Evolutionary conservation across 2,329 filamentous ascomycete genomes (phyloP), one percentile per base, ranked within the genome.

Genomic region (Botrytis aclada): DNA sequence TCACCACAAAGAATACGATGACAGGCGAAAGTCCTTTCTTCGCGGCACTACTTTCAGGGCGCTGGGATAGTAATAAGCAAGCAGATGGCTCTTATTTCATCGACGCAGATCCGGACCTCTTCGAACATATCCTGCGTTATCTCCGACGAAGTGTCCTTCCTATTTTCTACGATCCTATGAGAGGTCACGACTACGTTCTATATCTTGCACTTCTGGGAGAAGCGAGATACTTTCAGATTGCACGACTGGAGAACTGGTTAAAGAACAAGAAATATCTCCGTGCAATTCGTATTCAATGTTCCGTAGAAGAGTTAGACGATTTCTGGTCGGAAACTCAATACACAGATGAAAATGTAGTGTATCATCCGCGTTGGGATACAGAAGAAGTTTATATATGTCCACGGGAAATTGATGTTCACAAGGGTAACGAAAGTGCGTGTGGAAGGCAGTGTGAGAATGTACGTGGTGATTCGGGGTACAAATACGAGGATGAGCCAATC

Each of bases 361-460:
- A 60, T 58, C 34, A 58, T 56, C 41, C 54, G 25, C 67, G 5
- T 74, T 77, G 76, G 71, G 16, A 37, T 32, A 82, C 79, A 2
- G 82, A 82, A 73, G 83, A 82, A 76, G 81, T 84, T 2, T 85
- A 84, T 74, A 79, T 85, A 14, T 81, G 80, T 63, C 80, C 81
- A 12, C 75, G 77, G 14, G 58, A 62, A 34, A 77, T 81, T 39
- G 0, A 0, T 4, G 73, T 63, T 7, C 80, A 81, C 62, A 74
- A 62, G 37, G 70, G 70, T 10, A 58, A 65, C n/a, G 4, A 37
- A 9, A 29, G 5, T 32, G 70, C 70, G 22, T 71, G 70, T 45
- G 61, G 70, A 34, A 58, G 47, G n/a, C 43, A 56, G 61, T 71
- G 70, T 34, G 6, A 29, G 32, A 65, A 22, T 8, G 70, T 34